Conservation (phyloP, 129 eudicot species). For the Logfia minima region DNA sequence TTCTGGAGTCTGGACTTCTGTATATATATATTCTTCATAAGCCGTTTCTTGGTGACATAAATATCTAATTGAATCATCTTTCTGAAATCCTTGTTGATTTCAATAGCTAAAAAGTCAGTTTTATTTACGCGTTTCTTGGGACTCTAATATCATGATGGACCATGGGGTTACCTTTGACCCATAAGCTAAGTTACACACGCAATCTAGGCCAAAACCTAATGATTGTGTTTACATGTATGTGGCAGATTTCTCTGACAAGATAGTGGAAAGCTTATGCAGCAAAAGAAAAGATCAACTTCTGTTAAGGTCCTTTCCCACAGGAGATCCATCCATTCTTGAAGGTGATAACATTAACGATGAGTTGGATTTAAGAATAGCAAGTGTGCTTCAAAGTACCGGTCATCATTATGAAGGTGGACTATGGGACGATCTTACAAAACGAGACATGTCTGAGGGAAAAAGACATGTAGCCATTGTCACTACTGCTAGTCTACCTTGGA, state of each 20-base stretch:
- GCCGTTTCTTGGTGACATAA: neutral
- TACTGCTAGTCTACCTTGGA: constrained; percentile 99
- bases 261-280: constrained; percentile 77
- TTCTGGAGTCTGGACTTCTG: neutral
- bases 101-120: neutral
- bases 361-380: constrained; percentile 78
- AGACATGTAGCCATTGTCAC: constrained; percentile 98
- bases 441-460: constrained; percentile 45
- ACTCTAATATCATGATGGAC: too few relatives aligned
- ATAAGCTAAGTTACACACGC: neutral
- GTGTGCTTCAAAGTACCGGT: constrained; percentile 94
- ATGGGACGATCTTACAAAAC: constrained; percentile 57
- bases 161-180: too few relatives aligned
- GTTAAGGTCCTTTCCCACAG: constrained; percentile 49
- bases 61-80: neutral
- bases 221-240: constrained; percentile 16
- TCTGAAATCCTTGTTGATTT: neutral
- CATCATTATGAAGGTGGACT: constrained; percentile 81
- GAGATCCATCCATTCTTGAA: constrained; percentile 55
- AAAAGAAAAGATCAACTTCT: constrained; percentile 69
- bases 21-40: too few relatives aligned
- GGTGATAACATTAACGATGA: constrained; percentile 62
- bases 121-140: too few relatives aligned
- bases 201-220: constrained; percentile 6
- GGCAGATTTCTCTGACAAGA: constrained; percentile 84